These are phyloP conservation scores for Cryptosporidium parvum DNA, from an alignment of 169 alveolate species.

Conservation along the genomic window DNA sequence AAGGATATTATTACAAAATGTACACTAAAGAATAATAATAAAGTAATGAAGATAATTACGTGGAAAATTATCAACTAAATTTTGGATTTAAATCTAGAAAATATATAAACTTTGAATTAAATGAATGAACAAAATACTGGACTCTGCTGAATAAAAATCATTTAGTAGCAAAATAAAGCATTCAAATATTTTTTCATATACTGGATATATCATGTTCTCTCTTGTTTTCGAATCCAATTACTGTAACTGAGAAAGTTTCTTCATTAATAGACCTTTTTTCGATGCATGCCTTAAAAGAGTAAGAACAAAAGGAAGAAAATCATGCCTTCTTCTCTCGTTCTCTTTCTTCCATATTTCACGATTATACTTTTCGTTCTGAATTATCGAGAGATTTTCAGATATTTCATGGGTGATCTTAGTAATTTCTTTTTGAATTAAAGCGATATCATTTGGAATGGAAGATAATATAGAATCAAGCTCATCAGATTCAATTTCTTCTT, in stretches of 20 bases:
- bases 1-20: constrained; percentile 9
- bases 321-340: constrained; percentile 77
- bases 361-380: constrained; percentile 35
- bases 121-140: not conserved
- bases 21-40: constrained; percentile 1
- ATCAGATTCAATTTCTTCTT: constrained; percentile 16
- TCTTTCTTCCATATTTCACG: constrained; percentile 75
- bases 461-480: constrained; percentile 34
- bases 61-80: constrained; percentile 12
- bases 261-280: constrained; percentile 45
- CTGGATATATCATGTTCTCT: not conserved
- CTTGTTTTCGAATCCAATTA: not conserved
- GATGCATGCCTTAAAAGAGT: constrained; percentile 70
- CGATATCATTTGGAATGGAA: not conserved
- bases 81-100: not conserved
- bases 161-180: too few species aligned
- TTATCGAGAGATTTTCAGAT: not conserved
- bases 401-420: constrained; percentile 15
- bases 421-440: not conserved
- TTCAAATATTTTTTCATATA: not conserved
- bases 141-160: too few species aligned
- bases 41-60: not conserved
- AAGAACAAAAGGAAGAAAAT: constrained; percentile 73
- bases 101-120: not conserved
- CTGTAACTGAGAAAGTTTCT: constrained; percentile 27